Evolutionary conservation across 352 stramenopile genomes (phyloP), one percentile per base, ranked within the genome.

Genomic region (Plasmopara muralis): DNA sequence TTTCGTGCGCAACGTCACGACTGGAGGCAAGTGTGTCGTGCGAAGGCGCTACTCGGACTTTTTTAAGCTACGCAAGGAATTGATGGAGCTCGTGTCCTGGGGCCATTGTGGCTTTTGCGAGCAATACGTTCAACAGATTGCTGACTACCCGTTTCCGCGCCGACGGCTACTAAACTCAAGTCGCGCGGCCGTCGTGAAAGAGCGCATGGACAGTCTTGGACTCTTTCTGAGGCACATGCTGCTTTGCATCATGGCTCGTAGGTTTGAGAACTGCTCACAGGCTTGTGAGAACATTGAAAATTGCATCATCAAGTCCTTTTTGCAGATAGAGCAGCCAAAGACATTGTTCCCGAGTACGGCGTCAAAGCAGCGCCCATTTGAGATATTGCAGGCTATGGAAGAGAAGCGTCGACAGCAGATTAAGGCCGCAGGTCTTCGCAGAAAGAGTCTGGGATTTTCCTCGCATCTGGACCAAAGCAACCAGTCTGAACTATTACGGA

Each of bases 41-140:
- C 59, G 77, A 31, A 81, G 83, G 13, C 72, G 83, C n/a, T 93
- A 93, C 59, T 91, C 79, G 47, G 79, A 93, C 62, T 93, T 93
- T 50, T 93, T 77, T 64, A 77, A 87, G 60, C 68, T 93, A 15
- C 76, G 83, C 39, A 88, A 89, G 55, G 70, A 93, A 62, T 75
- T 93, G 46, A 78, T 91, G 47, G 80, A 87, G 55, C 60, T 89
- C 54, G 73, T 93, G 31, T 87, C 74, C 9, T 89, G 76, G 73
- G 72, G 70, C 35, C 83, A 93, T 64, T 93, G 83, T 64, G 38
- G 60, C 34, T 74, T 64, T 47, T 93, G 83, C 55, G 67, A 80
- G 38, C 55, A 73, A 35, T 89, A 83, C 52, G 49, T 74, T 57
- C 63, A 80, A 47, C 60, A 88, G 47, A 85, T 93, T 50, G 60